These are phyloP conservation scores for Aspergillus niger DNA, from an alignment of 2,329 filamentous ascomycete genomes.

Conservation along the genomic window DNA sequence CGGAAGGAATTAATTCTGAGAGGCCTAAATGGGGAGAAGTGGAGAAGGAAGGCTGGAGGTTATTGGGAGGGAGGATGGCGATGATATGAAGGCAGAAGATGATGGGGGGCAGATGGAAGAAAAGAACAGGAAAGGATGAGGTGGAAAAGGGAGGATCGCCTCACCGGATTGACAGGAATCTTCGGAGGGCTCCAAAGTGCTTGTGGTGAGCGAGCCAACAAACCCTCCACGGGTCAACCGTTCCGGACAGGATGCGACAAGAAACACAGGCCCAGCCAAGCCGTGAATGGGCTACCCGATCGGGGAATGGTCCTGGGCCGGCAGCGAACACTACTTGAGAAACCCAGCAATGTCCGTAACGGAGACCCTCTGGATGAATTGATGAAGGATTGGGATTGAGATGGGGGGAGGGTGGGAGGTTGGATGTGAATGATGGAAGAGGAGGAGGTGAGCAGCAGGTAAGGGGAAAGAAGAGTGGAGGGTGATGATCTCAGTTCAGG, in stretches of 20 bases:
- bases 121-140: conserved; percentile 5
- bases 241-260: conserved; percentile 13
- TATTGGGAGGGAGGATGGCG: conserved; percentile 13
- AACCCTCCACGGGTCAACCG: conserved; percentile 20
- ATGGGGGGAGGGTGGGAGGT: not conserved
- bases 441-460: not conserved
- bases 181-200: conserved; percentile 19
- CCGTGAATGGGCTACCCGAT: conserved; percentile 8
- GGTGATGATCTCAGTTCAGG: not conserved
- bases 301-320: conserved; percentile 2
- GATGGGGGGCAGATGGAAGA: conserved; percentile 12
- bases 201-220: conserved; percentile 22
- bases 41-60: conserved; percentile 11
- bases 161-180: conserved; percentile 22
- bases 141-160: conserved; percentile 16
- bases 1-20: conserved; percentile 18
- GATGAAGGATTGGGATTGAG: conserved; percentile 3
- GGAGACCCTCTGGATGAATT: conserved; percentile 2
- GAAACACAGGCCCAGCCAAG: conserved; percentile 11
- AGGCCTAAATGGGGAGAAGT: conserved; percentile 9
- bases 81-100: conserved; percentile 12
- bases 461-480: conserved; percentile 1
- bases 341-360: not conserved
- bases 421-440: too few relatives aligned
- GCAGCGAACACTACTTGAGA: not conserved